Evolutionary conservation across 2,329 filamentous ascomycete species (phyloP).

Genomic region (Cordyceps militaris): DNA sequence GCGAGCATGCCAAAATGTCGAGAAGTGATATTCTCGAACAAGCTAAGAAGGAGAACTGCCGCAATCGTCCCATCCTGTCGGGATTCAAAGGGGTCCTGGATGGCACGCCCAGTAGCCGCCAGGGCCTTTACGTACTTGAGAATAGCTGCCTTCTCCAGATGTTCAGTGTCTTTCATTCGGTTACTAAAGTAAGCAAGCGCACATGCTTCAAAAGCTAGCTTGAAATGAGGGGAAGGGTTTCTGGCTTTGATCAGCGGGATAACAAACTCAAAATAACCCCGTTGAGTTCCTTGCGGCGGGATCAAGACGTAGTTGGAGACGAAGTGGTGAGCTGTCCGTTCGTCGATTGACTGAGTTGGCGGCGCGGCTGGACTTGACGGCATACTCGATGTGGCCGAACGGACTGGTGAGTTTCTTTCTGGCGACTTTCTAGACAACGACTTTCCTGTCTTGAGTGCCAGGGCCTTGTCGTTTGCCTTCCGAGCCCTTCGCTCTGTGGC

Average conservation of each 20-base stretch:
- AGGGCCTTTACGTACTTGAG: slow-evolving; percentile 49
- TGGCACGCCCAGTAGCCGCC: slow-evolving; percentile 43
- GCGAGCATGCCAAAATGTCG: slow-evolving; percentile 47
- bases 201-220: slow-evolving; percentile 52
- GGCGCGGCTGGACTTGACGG: slow-evolving; percentile 16
- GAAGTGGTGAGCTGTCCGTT: slow-evolving; percentile 53
- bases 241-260: slow-evolving; percentile 46
- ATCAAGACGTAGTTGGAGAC: slow-evolving; percentile 53
- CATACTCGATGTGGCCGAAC: slow-evolving; percentile 16
- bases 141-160: slow-evolving; percentile 36
- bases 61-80: slow-evolving; percentile 52
- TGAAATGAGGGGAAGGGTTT: slow-evolving; percentile 39
- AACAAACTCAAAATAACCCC: slow-evolving; percentile 54
- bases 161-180: slow-evolving; percentile 29
- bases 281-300: slow-evolving; percentile 40
- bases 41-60: slow-evolving; percentile 50
- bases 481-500: slow-evolving; percentile 57
- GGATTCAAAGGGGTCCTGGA: slow-evolving; percentile 42
- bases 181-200: slow-evolving; percentile 52
- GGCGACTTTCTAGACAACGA: slow-evolving; percentile 15
- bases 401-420: slow-evolving; percentile 4
- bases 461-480: slow-evolving; percentile 45
- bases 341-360: slow-evolving; percentile 37
- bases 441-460: slow-evolving; percentile 29
- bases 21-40: slow-evolving; percentile 55